Evolutionary conservation across 768 basidiomycete species (phyloP).

Genomic region (Tulasnella sp.): DNA sequence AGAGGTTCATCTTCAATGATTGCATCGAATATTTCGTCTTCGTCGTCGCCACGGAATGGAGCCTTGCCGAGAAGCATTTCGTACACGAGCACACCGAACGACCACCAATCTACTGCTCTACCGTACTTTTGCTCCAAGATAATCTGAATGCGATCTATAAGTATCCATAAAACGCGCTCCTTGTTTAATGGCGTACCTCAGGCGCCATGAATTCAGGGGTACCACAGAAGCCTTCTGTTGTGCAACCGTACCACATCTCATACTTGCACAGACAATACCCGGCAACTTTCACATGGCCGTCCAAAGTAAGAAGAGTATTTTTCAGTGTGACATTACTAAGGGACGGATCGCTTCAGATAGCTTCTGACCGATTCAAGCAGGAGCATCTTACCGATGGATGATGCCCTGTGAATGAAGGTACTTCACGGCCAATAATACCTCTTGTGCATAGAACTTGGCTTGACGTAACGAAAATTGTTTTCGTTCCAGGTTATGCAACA

Average conservation of each 20-base stretch:
- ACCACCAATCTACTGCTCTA: constrained; percentile 99
- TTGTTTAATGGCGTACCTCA: constrained; percentile 61
- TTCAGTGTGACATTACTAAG: constrained; percentile 93
- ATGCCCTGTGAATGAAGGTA: constrained; percentile 99
- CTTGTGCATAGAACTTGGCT: constrained; percentile 98
- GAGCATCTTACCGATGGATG: constrained; percentile 78
- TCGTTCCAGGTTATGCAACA: constrained; percentile 99
- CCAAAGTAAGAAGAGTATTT: constrained; percentile 93
- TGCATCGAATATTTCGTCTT: constrained; percentile 99
- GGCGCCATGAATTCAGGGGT: constrained; percentile 99
- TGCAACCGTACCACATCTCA: constrained; percentile 96
- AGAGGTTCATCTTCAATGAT: constrained; percentile 97
- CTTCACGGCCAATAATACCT: constrained; percentile 92
- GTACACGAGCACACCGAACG: constrained; percentile 96
- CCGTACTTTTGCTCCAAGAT: constrained; percentile 98
- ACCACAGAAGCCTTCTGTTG: constrained; percentile 98
- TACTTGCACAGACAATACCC: constrained; percentile 99
- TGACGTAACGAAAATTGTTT: constrained; percentile 98
- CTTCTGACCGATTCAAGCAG: background rate
- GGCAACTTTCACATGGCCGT: constrained; percentile 98
- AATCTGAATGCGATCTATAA: constrained; percentile 60
- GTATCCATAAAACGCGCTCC: background rate
- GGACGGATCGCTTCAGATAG: background rate
- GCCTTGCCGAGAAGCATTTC: constrained; percentile 99
- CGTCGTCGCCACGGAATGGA: constrained; percentile 98